Evolutionary conservation across 805 yeast genomes (phyloP).

Genomic region (Cyberlindnera xishuangbannaensis): DNA sequence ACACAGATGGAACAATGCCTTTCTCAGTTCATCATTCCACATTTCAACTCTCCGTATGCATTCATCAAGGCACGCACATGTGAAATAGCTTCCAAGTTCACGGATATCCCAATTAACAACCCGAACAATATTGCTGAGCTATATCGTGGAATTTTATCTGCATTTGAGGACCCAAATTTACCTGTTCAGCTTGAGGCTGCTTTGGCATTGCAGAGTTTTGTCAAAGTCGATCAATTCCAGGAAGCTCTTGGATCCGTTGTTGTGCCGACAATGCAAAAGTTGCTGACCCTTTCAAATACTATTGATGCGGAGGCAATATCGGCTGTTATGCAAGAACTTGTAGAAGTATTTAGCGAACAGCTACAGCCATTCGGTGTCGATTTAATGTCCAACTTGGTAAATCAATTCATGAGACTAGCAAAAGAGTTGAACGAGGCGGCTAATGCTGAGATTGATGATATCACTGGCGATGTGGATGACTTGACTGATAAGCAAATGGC

Average conservation of each 20-base stretch:
- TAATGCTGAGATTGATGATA: slow-evolving; percentile 35
- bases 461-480: slow-evolving; percentile 31
- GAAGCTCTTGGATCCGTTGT: slow-evolving; percentile 64
- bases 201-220: slow-evolving; percentile 74
- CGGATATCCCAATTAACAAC: slow-evolving; percentile 49
- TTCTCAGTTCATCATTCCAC: slow-evolving; percentile 61
- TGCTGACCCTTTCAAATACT: slow-evolving; percentile 67
- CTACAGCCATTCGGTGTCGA: slow-evolving; percentile 88
- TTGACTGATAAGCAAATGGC: slow-evolving; percentile 72
- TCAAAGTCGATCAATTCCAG: slow-evolving; percentile 58
- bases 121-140: slow-evolving; percentile 31
- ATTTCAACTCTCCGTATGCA: slow-evolving; percentile 51
- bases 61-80: slow-evolving; percentile 74
- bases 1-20: slow-evolving; percentile 67
- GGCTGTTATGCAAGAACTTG: slow-evolving; percentile 92
- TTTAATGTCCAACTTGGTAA: slow-evolving; percentile 53
- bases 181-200: slow-evolving; percentile 86
- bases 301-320: slow-evolving; percentile 85
- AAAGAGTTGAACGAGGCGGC: slow-evolving; percentile 63
- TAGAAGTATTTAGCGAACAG: slow-evolving; percentile 81
- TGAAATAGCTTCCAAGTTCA: slow-evolving; percentile 59
- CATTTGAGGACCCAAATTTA: slow-evolving; percentile 38
- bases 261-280: slow-evolving; percentile 74
- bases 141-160: slow-evolving; percentile 40
- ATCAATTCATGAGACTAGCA: slow-evolving; percentile 69